Evolutionary conservation across 2,329 filamentous ascomycete genomes (phyloP).

Genomic region (Lasiodiplodia citricola): DNA sequence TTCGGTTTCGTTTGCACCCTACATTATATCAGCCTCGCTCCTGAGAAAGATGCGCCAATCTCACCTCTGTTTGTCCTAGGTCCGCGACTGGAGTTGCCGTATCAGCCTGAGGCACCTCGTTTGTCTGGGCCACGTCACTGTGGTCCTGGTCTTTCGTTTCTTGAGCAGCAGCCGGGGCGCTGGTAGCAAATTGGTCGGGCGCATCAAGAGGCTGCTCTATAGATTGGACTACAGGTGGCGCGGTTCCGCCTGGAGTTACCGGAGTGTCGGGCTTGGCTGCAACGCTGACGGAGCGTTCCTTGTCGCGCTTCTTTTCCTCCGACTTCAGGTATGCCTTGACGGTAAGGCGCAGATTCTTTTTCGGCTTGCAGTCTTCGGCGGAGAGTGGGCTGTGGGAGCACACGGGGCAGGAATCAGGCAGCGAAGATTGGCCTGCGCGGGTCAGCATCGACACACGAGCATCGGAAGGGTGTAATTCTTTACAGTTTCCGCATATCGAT

Average conservation of each 20-base stretch:
- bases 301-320: conserved; percentile 85
- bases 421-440: conserved; percentile 71
- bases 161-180: not conserved
- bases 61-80: not conserved
- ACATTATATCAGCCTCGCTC: not conserved
- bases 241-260: conserved; percentile 18
- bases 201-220: conserved; percentile 21
- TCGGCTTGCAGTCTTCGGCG: conserved; percentile 82
- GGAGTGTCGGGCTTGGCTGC: conserved; percentile 16
- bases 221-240: conserved; percentile 16
- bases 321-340: conserved; percentile 90
- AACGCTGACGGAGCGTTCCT: conserved; percentile 41
- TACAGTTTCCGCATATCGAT: conserved; percentile 89
- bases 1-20: not conserved
- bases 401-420: conserved; percentile 83
- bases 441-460: conserved; percentile 27
- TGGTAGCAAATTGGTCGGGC: not conserved
- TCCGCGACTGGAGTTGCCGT: not conserved
- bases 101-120: conserved; percentile 3
- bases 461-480: conserved; percentile 36
- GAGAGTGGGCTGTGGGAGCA: conserved; percentile 92
- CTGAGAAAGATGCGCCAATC: not conserved
- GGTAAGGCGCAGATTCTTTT: conserved; percentile 90
- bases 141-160: not conserved
- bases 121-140: not conserved